Conservation (phyloP, 441 rosid species). For the Erodium texanum region DNA sequence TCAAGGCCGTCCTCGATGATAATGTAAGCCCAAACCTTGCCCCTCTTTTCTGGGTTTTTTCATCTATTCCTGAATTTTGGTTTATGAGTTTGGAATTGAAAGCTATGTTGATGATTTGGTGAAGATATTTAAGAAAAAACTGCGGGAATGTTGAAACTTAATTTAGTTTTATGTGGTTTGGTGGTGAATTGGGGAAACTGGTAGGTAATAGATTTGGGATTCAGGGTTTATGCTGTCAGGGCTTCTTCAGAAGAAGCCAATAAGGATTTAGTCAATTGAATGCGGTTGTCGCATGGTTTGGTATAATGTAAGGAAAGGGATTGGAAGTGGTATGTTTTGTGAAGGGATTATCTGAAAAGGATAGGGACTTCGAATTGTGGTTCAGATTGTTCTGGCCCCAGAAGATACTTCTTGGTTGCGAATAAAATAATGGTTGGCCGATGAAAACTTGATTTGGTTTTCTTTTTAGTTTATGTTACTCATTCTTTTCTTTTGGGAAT, state of each 20-base stretch:
- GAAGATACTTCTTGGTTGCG: not conserved
- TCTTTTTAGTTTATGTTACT: not conserved
- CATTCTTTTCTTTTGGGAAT: not conserved
- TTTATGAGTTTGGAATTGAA: not conserved
- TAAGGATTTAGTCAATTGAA: not conserved
- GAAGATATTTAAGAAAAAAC: not conserved
- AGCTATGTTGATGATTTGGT: not conserved
- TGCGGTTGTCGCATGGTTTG: not conserved
- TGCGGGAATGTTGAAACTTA: not conserved
- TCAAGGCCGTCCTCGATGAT: conserved; percentile 50
- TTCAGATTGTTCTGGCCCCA: not conserved
- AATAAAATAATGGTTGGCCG: not conserved
- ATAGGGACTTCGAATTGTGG: not conserved
- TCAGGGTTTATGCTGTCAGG: not conserved
- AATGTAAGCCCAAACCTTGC: conserved; percentile 38
- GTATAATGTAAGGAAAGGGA: not conserved
- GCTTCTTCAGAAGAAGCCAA: not conserved
- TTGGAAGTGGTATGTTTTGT: not conserved
- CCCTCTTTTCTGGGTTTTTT: not conserved
- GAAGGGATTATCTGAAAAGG: not conserved
- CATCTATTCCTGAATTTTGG: not conserved
- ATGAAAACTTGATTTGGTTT: not conserved
- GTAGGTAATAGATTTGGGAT: not conserved
- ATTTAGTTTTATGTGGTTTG: not conserved
- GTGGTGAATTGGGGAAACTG: not conserved